phyloP scores from a whole-genome alignment of 2,329 filamentous ascomycete genomes.

The Incumbomyces lentus region DNA sequence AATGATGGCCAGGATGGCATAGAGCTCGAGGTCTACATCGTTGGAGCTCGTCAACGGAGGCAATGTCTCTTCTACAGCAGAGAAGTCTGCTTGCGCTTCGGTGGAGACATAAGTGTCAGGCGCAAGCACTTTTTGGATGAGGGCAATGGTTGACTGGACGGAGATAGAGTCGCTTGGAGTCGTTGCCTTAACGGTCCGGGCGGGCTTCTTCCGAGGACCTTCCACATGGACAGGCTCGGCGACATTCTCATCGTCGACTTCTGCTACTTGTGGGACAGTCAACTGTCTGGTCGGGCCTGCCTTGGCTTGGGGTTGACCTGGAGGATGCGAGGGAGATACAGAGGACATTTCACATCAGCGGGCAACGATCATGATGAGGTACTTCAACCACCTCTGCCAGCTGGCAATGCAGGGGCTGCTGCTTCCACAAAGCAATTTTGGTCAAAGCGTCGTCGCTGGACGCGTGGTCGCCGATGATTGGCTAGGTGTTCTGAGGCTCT shows the following conservation, averaged over 20 bases:
- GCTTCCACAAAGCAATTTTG: conserved; percentile 4
- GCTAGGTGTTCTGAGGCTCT: not conserved
- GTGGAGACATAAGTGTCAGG: conserved; percentile 42
- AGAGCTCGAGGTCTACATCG: conserved; percentile 85
- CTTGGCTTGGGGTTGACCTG: conserved; percentile 25
- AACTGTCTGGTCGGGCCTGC: conserved; percentile 27
- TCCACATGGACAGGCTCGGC: conserved; percentile 10
- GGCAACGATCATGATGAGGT: conserved; percentile 4
- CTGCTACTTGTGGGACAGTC: conserved; percentile 14
- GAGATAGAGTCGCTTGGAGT: conserved; percentile 43
- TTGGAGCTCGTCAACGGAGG: conserved; percentile 90
- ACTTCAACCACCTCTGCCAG: conserved; percentile 4
- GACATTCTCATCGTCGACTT: conserved; percentile 23
- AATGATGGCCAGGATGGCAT: conserved; percentile 82
- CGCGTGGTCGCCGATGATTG: conserved; percentile 8
- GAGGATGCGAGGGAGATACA: conserved; percentile 20
- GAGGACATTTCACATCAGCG: conserved; percentile 8
- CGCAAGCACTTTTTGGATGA: conserved; percentile 77
- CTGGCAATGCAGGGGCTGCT: conserved; percentile 8
- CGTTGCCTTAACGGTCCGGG: not conserved
- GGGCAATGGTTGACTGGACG: conserved; percentile 65
- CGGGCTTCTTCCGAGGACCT: not conserved
- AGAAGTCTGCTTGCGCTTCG: conserved; percentile 48
- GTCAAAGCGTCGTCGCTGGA: conserved; percentile 4
- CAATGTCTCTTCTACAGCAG: conserved; percentile 68